Evolutionary conservation across 768 basidiomycete species (phyloP), one percentile per base, ranked within the genome.

Genomic region (Tulasnella sp.): DNA sequence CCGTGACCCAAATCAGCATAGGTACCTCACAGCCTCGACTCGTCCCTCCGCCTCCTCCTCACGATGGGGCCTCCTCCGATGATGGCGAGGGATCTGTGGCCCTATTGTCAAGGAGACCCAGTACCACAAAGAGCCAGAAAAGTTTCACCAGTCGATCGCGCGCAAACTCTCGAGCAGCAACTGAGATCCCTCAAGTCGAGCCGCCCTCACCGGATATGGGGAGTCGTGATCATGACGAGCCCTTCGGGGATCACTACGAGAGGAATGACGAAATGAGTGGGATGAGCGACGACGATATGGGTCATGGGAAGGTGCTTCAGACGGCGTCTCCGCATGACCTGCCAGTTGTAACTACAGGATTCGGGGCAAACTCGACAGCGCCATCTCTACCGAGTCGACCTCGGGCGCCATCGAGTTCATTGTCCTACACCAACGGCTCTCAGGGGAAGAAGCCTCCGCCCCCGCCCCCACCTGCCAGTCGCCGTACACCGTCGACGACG

Each of bases 381-480:
- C 42, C 11, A 45, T 55, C 34, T 7, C 10, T 48, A 49, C 54
- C 53, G 34, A 53, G 43, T 42, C 55, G 51, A 55, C 49, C 48
- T 45, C 19, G 15, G 48, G 25, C 44, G 61, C 4, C 41, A 59
- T 43, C 60, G 60, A 24, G 60, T 61, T 27, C 63, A 56, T 15
- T 64, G 48, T 31, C 42, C 54, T 53, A 17, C 63, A 54, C 65
- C 46, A 46, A 5, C 11, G 43, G 7, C 5, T 38, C 34, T 19
- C 49, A 53, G n/a, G 56, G 63, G 60, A 83, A 78, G 68, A 77
- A 78, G 62, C 73, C 74, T 0, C 80, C 83, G 0, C 84, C 84
- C 0, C 82, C 81, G 0, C 85, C 84, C 0, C 85, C 84, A 0
- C 83, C 82, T 15, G 75, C 82, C 8, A 76, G 80, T 17, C 66